phyloP scores from a whole-genome alignment of 257 asterid species.

The Knoxia roxburghii region DNA sequence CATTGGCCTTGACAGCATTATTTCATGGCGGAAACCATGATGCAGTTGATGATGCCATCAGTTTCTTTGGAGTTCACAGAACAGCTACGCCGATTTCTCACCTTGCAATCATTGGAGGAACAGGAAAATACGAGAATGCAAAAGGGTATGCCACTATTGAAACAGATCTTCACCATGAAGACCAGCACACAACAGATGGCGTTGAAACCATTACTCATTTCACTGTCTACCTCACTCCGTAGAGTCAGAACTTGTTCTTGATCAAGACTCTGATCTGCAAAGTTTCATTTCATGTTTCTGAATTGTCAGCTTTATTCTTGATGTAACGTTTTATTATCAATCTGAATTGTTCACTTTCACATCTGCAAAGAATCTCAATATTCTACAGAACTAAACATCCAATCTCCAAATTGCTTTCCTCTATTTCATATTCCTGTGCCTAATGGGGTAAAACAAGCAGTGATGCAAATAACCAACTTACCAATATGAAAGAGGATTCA shows the following conservation, averaged over 20 bases:
- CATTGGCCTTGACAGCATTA: constrained; percentile 61
- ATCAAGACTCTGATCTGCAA: background rate
- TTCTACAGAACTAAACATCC: background rate
- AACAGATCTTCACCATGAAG: constrained; percentile 58
- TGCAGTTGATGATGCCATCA: constrained; percentile 44
- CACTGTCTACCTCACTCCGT: constrained; percentile 63
- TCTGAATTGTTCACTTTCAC: background rate
- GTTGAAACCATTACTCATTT: constrained; percentile 78
- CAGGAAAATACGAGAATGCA: constrained; percentile 70
- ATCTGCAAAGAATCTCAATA: background rate
- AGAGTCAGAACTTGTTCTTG: background rate
- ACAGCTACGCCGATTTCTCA: constrained; percentile 81
- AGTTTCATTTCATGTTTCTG: background rate
- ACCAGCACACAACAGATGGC: constrained; percentile 81
- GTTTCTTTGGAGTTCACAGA: constrained; percentile 83
- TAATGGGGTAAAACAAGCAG: background rate
- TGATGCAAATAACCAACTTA: too few relatives aligned
- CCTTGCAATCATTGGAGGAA: constrained; percentile 72
- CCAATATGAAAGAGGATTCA: too few relatives aligned
- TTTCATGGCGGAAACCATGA: constrained; percentile 55
- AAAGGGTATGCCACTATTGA: constrained; percentile 76
- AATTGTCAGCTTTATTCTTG: constrained; percentile 4
- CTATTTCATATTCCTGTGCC: background rate
- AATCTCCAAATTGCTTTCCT: background rate
- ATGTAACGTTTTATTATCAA: constrained; percentile 15